Percentiles rank a stretch among this genome's conserved stretches.
phyloP scores from a whole-genome alignment of 2,329 filamentous ascomycete genomes.

The Penicillium sp. region DNA sequence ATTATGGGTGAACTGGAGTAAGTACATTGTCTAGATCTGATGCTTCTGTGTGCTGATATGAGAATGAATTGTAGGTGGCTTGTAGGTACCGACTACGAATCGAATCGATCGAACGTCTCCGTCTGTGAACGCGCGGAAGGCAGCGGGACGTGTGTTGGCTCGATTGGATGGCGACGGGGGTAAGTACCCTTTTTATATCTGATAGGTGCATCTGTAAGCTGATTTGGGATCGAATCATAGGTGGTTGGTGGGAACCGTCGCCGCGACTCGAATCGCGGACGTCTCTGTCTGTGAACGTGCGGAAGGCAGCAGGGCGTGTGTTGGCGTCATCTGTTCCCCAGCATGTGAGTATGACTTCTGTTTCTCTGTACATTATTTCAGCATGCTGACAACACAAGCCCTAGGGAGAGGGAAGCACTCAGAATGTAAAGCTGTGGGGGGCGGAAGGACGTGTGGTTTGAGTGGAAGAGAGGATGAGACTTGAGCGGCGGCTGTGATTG shows the following conservation, averaged over 20 bases:
- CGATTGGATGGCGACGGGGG: not conserved
- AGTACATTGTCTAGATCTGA: not conserved
- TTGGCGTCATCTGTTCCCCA: not conserved
- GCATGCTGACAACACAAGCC: not conserved
- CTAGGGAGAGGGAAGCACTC: too few species aligned
- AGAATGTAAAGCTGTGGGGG: too few species aligned
- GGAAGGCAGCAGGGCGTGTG: too few species aligned
- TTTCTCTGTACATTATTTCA: too few species aligned
- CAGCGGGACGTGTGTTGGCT: not conserved
- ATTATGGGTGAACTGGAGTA: not conserved
- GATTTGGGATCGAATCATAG: too few species aligned
- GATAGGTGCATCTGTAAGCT: too few species aligned
- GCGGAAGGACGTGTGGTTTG: too few species aligned
- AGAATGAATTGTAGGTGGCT: not conserved
- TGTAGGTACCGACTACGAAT: not conserved
- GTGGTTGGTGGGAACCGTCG: too few species aligned
- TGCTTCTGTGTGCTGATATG: not conserved
- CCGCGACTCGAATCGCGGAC: too few species aligned
- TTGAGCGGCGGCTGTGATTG: not conserved
- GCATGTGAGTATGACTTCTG: not conserved
- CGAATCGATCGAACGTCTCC: not conserved
- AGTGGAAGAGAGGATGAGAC: not conserved
- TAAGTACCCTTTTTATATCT: too few species aligned
- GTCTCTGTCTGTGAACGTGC: too few species aligned
- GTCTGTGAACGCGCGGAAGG: not conserved